Evolutionary conservation across 2,329 filamentous ascomycete genomes (phyloP), one percentile per base, ranked within the genome.

Genomic region (Xylariaceae sp.): DNA sequence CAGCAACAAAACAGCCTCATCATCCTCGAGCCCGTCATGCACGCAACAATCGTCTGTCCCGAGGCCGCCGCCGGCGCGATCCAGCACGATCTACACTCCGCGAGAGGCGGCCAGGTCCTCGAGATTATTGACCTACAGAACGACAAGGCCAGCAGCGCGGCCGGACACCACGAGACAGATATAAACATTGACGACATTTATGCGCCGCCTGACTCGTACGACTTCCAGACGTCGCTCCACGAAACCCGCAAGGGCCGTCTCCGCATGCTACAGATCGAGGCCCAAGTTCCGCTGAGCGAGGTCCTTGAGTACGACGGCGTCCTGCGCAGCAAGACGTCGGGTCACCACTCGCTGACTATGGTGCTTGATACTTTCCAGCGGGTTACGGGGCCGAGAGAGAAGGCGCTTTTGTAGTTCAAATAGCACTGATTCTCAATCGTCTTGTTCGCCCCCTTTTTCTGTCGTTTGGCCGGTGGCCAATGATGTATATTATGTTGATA

Each of bases 261-360:
- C 57, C 76, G 78, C 51, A 79, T 77, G 76, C 77, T 81, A 59
- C 82, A 88, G 53, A 90, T 99, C 66, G 86, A 88, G 9, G 94
- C 92, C 18, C 86, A 89, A 68, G 93, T 97, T 34, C 94, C 94
- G 37, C 80, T 97, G 68, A 95, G 94, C 75, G 93, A 97, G 75
- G 97, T 97, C 90, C 87, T 97, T 42, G 90, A 93, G 48, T 99
- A 97, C 74, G 79, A 97, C 67, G 90, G 91, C 72, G 90, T 95
- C 71, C 75, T 99, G 64, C 81, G 94, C 55, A 92, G 90, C 74
- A 82, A 96, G 77, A 99, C 93, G 2, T 89, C 88, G 2, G 94
- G 94, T 0, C 81, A 94, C 1, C 83, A 86, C 69, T 78, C 80
- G 4, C 76, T 85, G 71, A 82, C 80, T 1, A 82, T 85, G 81